These are phyloP conservation scores for Pugionium cornutum DNA, from an alignment of 345 rosid genomes.

Conservation along the genomic window DNA sequence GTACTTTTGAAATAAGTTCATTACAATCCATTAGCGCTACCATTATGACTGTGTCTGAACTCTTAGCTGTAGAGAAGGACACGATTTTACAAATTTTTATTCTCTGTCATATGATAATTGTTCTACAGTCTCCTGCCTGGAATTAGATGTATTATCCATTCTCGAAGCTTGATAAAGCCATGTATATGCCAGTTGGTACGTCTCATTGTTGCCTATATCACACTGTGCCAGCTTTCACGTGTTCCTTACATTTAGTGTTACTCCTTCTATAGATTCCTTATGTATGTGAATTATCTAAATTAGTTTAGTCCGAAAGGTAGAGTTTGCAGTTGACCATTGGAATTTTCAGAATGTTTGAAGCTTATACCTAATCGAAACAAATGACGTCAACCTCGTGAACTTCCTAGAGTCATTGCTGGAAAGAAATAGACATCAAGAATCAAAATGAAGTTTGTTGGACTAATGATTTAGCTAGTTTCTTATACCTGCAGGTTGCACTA, in stretches of 20 bases:
- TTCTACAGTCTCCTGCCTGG: conserved; percentile 9
- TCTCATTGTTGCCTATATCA: conserved; percentile 4
- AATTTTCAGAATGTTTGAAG: conserved; percentile 4
- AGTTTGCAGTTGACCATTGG: background rate
- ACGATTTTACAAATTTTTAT: too few relatives aligned
- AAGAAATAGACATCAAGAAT: conserved; percentile 10
- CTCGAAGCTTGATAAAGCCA: conserved; percentile 4
- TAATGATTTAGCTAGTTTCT: conserved; percentile 30
- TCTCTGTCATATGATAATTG: background rate
- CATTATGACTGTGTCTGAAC: conserved; percentile 8
- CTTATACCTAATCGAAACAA: background rate
- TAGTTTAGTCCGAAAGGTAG: background rate
- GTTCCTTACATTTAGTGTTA: background rate
- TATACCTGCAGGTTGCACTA: conserved; percentile 71
- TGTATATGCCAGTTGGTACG: background rate
- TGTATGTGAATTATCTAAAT: background rate
- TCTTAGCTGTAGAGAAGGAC: background rate
- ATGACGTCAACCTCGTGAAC: background rate
- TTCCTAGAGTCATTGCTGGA: conserved; percentile 15
- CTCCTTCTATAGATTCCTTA: background rate
- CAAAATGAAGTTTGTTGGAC: conserved; percentile 10
- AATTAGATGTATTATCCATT: background rate
- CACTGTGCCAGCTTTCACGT: conserved; percentile 13
- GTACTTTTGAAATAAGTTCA: background rate
- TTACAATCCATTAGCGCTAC: conserved; percentile 12